These are phyloP conservation scores for Purpureocillium takamizusanense DNA, from an alignment of 2,329 filamentous ascomycete species.

Conservation along the genomic window DNA sequence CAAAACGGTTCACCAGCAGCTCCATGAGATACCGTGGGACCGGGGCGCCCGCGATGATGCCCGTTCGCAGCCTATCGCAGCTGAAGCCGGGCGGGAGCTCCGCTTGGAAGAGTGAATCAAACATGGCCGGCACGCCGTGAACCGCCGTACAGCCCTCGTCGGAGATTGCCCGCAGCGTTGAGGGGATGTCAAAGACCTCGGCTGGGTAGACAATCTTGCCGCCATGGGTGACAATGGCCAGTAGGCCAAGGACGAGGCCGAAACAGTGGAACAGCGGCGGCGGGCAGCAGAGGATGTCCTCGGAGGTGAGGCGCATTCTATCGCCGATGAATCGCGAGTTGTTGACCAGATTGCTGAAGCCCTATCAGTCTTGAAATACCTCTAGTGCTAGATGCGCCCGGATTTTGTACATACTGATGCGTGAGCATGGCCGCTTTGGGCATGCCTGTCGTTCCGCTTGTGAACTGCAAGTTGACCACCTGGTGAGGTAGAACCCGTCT, in stretches of 20 bases:
- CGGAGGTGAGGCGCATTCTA: constrained; percentile 58
- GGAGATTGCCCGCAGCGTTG: constrained; percentile 57
- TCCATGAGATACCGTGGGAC: constrained; percentile 71
- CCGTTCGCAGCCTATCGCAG: constrained; percentile 54
- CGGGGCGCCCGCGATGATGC: constrained; percentile 70
- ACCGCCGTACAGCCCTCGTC: constrained; percentile 64
- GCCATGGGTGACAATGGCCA: constrained; percentile 65
- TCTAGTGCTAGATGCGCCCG: not conserved
- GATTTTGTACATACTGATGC: constrained; percentile 42
- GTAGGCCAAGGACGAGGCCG: constrained; percentile 66
- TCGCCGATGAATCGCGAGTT: constrained; percentile 65
- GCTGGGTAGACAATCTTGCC: constrained; percentile 68
- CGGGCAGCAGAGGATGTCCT: constrained; percentile 69
- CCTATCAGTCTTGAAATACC: not conserved
- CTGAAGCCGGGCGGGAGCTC: constrained; percentile 30
- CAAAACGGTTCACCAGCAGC: constrained; percentile 58
- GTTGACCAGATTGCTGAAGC: constrained; percentile 47
- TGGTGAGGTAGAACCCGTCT: constrained; percentile 52
- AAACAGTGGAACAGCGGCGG: constrained; percentile 84
- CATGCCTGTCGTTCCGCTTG: constrained; percentile 63
- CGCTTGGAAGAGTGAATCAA: constrained; percentile 54
- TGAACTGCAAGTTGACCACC: constrained; percentile 68
- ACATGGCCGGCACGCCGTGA: constrained; percentile 80
- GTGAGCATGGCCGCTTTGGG: constrained; percentile 71
- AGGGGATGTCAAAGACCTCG: constrained; percentile 61